Evolutionary conservation across 78 protist genomes (phyloP).

Genomic region (Dictyostelium capitatum): DNA sequence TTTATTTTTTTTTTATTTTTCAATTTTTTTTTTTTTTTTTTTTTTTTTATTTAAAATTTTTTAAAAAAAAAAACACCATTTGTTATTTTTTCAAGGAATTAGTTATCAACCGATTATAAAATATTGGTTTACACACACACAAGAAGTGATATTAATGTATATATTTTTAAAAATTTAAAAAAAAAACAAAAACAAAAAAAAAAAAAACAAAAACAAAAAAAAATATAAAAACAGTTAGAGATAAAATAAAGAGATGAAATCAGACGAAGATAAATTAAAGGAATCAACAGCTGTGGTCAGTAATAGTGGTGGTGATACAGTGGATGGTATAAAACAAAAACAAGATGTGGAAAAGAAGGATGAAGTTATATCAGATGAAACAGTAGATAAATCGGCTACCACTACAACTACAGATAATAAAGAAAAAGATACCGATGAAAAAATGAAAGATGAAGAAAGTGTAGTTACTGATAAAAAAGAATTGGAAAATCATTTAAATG

Average conservation of each 20-base stretch:
- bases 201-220: background rate
- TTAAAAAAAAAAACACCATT: background rate
- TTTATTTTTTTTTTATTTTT: background rate
- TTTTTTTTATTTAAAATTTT: background rate
- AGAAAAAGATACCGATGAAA: background rate
- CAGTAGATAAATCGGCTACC: too few species aligned
- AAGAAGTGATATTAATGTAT: background rate
- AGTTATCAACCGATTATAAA: too few species aligned
- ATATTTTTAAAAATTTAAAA: background rate
- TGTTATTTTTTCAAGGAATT: too few species aligned
- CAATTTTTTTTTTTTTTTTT: background rate
- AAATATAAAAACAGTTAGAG: background rate
- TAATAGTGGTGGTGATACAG: background rate
- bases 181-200: background rate
- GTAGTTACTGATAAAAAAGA: background rate
- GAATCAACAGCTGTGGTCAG: background rate
- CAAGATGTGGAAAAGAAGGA: background rate
- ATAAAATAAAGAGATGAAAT: background rate
- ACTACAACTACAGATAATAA: background rate
- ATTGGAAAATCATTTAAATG: background rate
- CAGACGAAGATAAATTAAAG: conserved; percentile 1
- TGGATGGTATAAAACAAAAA: background rate
- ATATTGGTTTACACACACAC: background rate
- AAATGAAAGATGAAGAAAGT: background rate
- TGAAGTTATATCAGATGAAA: background rate